Conservation (phyloP, 164 flowering plant genomes). For the Magnolia kwangsiensis region DNA sequence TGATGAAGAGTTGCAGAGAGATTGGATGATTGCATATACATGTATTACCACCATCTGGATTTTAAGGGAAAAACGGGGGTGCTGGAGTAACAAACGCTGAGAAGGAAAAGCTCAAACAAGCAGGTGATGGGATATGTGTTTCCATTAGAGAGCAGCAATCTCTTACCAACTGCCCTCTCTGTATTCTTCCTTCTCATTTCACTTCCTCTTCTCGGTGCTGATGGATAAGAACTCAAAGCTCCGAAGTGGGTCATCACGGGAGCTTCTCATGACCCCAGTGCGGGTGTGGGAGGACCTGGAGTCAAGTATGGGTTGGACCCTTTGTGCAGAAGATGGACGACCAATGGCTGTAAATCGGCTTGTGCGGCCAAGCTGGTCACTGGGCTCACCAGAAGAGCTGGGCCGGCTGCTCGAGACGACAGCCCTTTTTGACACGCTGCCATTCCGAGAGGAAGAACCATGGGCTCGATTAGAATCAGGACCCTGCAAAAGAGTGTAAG, state of each 20-base stretch:
- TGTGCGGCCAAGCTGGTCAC: slow-evolving; percentile 19
- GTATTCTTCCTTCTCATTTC: neutral
- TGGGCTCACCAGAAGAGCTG: slow-evolving; percentile 28
- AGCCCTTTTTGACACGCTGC: slow-evolving; percentile 28
- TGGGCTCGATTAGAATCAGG: slow-evolving; percentile 20
- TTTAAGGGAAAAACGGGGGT: neutral
- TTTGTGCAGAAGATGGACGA: slow-evolving; percentile 31
- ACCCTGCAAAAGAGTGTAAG: neutral
- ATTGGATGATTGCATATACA: neutral
- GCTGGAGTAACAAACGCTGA: neutral
- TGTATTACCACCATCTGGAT: neutral
- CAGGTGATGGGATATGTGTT: neutral
- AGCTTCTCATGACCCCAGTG: slow-evolving; percentile 20
- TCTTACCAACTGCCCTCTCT: neutral
- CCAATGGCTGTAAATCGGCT: slow-evolving; percentile 25
- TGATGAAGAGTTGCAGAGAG: neutral
- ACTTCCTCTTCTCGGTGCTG: slow-evolving; percentile 42
- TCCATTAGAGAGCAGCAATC: neutral
- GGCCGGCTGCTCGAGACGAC: slow-evolving; percentile 27
- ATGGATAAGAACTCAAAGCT: slow-evolving; percentile 50
- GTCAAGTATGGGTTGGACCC: slow-evolving; percentile 36
- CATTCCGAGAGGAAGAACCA: slow-evolving; percentile 24
- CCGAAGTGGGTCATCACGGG: slow-evolving; percentile 34
- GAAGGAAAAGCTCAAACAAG: neutral
- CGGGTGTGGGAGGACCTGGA: slow-evolving; percentile 30